phyloP scores from a whole-genome alignment of 163 green algal species.

The Chloromonas sp. region DNA sequence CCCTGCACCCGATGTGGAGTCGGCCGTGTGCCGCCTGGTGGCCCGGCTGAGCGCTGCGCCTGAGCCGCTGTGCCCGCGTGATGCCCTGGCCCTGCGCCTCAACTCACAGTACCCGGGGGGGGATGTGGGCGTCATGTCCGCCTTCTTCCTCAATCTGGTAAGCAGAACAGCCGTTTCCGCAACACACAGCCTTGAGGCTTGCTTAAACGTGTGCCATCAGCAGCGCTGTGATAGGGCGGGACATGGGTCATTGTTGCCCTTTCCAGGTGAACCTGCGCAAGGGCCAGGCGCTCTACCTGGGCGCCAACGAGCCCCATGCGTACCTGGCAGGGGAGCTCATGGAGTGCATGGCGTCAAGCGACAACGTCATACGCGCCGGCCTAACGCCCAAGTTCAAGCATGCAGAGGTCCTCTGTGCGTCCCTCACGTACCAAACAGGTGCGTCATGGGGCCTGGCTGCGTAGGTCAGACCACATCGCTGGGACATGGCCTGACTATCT shows the following conservation, averaged over 20 bases:
- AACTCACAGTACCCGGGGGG: constrained; percentile 84
- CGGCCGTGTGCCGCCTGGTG: constrained; percentile 38
- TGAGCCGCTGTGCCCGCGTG: constrained; percentile 40
- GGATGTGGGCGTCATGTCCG: constrained; percentile 89
- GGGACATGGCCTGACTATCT: background rate
- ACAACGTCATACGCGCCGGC: constrained; percentile 96
- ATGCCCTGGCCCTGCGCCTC: constrained; percentile 77
- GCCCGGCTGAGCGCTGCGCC: constrained; percentile 30
- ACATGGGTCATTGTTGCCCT: no score
- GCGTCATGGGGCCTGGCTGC: background rate
- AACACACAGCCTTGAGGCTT: no score
- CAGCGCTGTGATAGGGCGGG: no score
- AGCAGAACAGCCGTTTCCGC: background rate
- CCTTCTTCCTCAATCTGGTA: constrained; percentile 93
- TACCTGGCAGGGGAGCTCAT: constrained; percentile 89
- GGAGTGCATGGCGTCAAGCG: constrained; percentile 92
- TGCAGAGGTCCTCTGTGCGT: constrained; percentile 72
- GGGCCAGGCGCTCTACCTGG: constrained; percentile 60
- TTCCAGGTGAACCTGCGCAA: background rate
- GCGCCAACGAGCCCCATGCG: constrained; percentile 94
- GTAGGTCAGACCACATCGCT: background rate
- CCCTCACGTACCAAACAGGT: constrained; percentile 82
- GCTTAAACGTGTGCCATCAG: no score
- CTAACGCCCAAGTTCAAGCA: constrained; percentile 94
- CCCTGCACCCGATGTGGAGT: constrained; percentile 21